Evolutionary conservation across 768 basidiomycete genomes (phyloP).

Genomic region (Collybiopsis luxurians): DNA sequence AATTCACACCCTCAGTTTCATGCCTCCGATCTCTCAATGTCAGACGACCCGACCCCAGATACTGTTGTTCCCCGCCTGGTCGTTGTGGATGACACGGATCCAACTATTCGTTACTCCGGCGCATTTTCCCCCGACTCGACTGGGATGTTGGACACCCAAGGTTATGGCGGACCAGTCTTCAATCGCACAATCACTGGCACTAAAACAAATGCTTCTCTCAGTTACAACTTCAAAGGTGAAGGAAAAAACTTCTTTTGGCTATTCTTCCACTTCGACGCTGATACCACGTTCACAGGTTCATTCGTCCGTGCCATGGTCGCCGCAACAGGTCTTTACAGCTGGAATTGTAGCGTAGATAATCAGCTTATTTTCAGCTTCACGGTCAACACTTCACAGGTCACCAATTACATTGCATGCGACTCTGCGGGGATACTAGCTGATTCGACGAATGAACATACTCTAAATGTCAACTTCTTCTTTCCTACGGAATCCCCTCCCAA

Average conservation of each 20-base stretch:
- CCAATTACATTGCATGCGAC: not conserved
- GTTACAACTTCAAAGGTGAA: not conserved
- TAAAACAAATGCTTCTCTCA: not conserved
- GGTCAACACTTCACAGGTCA: not conserved
- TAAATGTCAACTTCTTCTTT: not conserved
- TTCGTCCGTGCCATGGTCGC: not conserved
- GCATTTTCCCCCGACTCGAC: not conserved
- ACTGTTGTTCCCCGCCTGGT: not conserved
- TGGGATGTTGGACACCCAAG: not conserved
- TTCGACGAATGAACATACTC: not conserved
- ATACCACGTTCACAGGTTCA: not conserved
- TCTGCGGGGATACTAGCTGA: not conserved
- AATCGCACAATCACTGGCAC: not conserved
- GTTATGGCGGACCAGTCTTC: not conserved
- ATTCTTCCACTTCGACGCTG: not conserved
- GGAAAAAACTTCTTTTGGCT: not conserved
- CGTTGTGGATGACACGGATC: conserved; percentile 2
- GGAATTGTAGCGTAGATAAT: not conserved
- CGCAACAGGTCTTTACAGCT: not conserved
- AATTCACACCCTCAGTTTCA: no score
- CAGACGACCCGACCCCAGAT: not conserved
- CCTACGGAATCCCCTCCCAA: no score
- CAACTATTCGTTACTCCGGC: not conserved
- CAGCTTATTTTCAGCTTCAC: not conserved
- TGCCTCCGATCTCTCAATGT: no score